A percentile compares a stretch with the other conserved stretches of the same genome.
Conservation (phyloP, 2,329 filamentous ascomycete genomes). For the Colletotrichum musicola region DNA sequence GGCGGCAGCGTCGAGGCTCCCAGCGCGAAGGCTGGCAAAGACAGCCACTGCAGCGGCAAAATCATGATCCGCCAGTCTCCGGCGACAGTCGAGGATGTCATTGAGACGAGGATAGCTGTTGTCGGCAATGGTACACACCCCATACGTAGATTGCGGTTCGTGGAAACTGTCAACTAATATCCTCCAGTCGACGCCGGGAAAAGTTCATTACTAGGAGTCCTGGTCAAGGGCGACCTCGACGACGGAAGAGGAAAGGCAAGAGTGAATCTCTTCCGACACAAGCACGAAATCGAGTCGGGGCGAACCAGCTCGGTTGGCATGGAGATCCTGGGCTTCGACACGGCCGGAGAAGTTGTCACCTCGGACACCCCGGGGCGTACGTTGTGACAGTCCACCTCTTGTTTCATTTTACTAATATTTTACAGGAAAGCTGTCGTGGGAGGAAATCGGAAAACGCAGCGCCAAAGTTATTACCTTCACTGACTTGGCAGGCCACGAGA, state of each 20-base stretch:
- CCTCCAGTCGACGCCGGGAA: constrained; percentile 94
- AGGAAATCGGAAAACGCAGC: constrained; percentile 94
- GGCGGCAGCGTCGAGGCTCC: constrained; percentile 81
- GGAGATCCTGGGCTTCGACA: constrained; percentile 99
- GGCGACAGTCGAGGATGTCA: constrained; percentile 83
- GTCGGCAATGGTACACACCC: constrained; percentile 83
- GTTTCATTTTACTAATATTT: constrained; percentile 2
- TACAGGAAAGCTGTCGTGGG: constrained; percentile 82
- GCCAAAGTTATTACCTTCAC: constrained; percentile 98
- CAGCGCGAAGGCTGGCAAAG: constrained; percentile 70
- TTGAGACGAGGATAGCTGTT: constrained; percentile 95
- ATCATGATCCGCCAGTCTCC: constrained; percentile 84
- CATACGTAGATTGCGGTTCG: not conserved
- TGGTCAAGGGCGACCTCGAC: constrained; percentile 95
- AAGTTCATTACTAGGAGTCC: constrained; percentile 93
- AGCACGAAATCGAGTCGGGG: constrained; percentile 96
- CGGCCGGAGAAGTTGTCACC: constrained; percentile 82
- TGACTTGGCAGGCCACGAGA: constrained; percentile 94
- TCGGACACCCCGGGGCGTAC: constrained; percentile 87
- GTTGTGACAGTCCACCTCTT: constrained; percentile 38
- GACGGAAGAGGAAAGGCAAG: constrained; percentile 94
- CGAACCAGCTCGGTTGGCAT: constrained; percentile 96
- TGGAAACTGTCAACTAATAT: not conserved
- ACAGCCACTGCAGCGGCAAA: constrained; percentile 85
- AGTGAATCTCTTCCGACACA: constrained; percentile 96